Base-by-base conservation (phyloP, 2,329 filamentous ascomycete species). In the Fusarium fracticaudum region DNA sequence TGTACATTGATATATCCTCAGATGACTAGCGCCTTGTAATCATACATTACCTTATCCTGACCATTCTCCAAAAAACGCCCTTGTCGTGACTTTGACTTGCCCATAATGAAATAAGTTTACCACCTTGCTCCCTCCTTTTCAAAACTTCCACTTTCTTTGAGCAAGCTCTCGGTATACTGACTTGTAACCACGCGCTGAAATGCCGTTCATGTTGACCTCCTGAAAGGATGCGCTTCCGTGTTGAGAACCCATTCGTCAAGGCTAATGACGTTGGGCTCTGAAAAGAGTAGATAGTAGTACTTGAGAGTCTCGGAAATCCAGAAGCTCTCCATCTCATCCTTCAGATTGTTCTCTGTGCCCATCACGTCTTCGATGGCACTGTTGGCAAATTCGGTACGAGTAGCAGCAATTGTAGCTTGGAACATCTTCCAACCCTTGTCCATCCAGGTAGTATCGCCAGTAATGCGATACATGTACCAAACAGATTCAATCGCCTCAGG, bases 291-390 rank as follows among this genome's bases (percentile, higher is more conserved):
- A 81, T 94, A 98, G 75, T 96, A 97, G 80, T 97, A 97, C 86
- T 97, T 98, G 76, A 98, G 85, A 45, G 94, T 98, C 86, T 98
- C 95, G 8, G 93, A 93, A 69, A 94, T 86, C 94, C 95, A 98
- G 82, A 97, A 97, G 79, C 93, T 95, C 84, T 97, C 93, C 93
- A 96, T 95, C 75, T 87, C 86, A 80, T 95, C 89, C 44, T 82
- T 80, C 62, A 87, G 84, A 15, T 77, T 77, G 2, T 86, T 82
- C 24, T 75, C 58, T 18, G 86, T 80, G 3, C 81, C 64, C 31
- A 87, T 83, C 18, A 95, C 92, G 78, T 94, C 89, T 54, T 86
- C 82, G 62, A 96, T 89, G 43, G 93, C 93, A 17, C 90, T 91
- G 83, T 94, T 91, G 14, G 91, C 94, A 55, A 88, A 87, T 18